Evolutionary conservation across 371 early-diverging fungal species (phyloP).

Genomic region (Circinella umbellata): DNA sequence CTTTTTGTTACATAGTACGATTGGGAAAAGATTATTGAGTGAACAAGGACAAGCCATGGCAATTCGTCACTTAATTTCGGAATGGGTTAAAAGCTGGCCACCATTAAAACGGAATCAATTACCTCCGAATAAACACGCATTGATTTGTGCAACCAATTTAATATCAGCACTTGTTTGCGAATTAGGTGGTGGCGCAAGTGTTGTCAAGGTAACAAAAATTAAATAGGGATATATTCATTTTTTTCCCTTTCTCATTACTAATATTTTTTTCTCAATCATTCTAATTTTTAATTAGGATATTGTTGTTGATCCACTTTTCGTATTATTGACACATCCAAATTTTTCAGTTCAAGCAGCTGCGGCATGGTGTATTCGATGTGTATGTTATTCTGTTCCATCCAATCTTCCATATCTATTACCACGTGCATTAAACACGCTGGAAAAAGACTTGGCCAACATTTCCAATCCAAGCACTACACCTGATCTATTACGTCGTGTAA

Average conservation of each 20-base stretch:
- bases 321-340: slow-evolving; percentile 70
- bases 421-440: slow-evolving; percentile 60
- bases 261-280: too few relatives aligned
- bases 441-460: slow-evolving; percentile 60
- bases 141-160: slow-evolving; percentile 75
- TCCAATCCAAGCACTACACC: slow-evolving; percentile 45
- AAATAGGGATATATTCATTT: too few relatives aligned
- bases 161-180: slow-evolving; percentile 75
- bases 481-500: slow-evolving; percentile 59
- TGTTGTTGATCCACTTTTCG: slow-evolving; percentile 66
- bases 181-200: slow-evolving; percentile 77
- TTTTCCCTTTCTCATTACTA: background rate
- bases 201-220: slow-evolving; percentile 64
- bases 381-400: slow-evolving; percentile 71
- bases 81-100: slow-evolving; percentile 76
- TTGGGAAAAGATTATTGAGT: slow-evolving; percentile 72
- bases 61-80: slow-evolving; percentile 64
- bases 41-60: slow-evolving; percentile 85
- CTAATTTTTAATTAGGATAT: slow-evolving; percentile 48
- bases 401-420: slow-evolving; percentile 67
- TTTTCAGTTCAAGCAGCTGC: slow-evolving; percentile 78
- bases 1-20: slow-evolving; percentile 77
- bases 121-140: slow-evolving; percentile 63
- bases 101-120: slow-evolving; percentile 65
- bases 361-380: slow-evolving; percentile 74